Percentiles rank a stretch among this genome's conserved stretches.
Conservation (phyloP, 805 yeast genomes). For the Cyberlindnera misumaiensis region DNA sequence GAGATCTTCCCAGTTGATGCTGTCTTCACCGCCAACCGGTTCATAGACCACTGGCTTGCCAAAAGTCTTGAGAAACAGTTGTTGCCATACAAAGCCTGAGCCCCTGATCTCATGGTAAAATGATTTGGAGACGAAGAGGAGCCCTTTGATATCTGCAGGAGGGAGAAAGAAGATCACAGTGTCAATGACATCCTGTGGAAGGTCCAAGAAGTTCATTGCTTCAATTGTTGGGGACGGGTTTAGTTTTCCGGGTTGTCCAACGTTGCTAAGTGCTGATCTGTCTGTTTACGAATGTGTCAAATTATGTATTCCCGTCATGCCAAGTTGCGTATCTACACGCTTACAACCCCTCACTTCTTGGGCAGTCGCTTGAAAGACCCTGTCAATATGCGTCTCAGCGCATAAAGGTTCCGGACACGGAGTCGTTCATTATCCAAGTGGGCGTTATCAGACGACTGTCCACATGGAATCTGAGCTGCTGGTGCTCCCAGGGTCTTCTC, state of each 20-base stretch:
- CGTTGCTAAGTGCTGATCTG: too few relatives aligned
- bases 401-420: conserved; percentile 70
- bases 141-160: conserved; percentile 31
- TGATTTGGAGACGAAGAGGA: conserved; percentile 34
- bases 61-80: conserved; percentile 38
- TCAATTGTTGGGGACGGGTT: not conserved
- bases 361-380: conserved; percentile 19
- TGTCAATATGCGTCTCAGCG: conserved; percentile 55
- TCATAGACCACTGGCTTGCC: conserved; percentile 19
- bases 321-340: not conserved
- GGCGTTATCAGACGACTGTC: conserved; percentile 91
- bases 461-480: conserved; percentile 95
- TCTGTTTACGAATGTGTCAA: conserved; percentile 1
- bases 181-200: conserved; percentile 30
- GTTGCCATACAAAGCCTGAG: conserved; percentile 38
- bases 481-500: conserved; percentile 80
- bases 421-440: conserved; percentile 85
- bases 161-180: conserved; percentile 23
- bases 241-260: conserved; percentile 2
- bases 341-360: conserved; percentile 1
- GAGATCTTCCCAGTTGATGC: conserved; percentile 43
- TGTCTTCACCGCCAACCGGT: too few relatives aligned
- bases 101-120: conserved; percentile 30
- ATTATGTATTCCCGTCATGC: too few relatives aligned
- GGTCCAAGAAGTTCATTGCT: conserved; percentile 4